Evolutionary conservation across 2,329 filamentous ascomycete species (phyloP), one percentile per base, ranked within the genome.

Genomic region (Botrytis deweyae): DNA sequence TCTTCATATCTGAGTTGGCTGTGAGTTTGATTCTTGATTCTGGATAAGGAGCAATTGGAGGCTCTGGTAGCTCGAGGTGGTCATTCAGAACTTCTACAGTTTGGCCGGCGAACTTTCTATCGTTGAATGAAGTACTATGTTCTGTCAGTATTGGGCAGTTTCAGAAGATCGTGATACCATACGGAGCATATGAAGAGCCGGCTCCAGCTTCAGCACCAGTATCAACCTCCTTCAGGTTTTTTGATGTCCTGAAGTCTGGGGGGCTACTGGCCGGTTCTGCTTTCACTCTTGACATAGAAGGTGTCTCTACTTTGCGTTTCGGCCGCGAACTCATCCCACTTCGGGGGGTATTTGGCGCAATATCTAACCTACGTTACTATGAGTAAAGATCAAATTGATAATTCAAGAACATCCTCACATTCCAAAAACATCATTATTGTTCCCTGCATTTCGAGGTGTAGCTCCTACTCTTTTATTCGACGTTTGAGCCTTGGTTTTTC

Each of bases 1-100:
- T 98, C 81, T 95, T 94, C 80, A 94, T 88, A 81, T 98, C 95
- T 1, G 94, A 95, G 74, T 93, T 93, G 4, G 94, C 93, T 9
- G 91, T 95, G 33, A 97, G 87, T 81, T 93, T 95, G 81, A 98
- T 90, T 69, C 96, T 92, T 25, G 93, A 81, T 81, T 96, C 93
- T 18, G 89, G 81, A 76, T 90, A 93, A 1, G 92, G 91, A 46
- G 91, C 90, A 38, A 93, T 87, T 3, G 92, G 93, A 2, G 91
- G 85, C 65, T 93, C 90, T 44, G 92, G 86, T 1, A 90, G 83
- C 22, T 87, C 81, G 44, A 97, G 87, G 74, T 95, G 89, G 61
- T 88, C 86, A 82, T 98, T 98, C 75, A 99, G 87, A 42, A 94
- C 88, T 81, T 98, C 95, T 66, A 96, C 81, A 16, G 94, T 88